Evolutionary conservation across 179 eudicot genomes (phyloP).

Genomic region (Pouteria campechiana): DNA sequence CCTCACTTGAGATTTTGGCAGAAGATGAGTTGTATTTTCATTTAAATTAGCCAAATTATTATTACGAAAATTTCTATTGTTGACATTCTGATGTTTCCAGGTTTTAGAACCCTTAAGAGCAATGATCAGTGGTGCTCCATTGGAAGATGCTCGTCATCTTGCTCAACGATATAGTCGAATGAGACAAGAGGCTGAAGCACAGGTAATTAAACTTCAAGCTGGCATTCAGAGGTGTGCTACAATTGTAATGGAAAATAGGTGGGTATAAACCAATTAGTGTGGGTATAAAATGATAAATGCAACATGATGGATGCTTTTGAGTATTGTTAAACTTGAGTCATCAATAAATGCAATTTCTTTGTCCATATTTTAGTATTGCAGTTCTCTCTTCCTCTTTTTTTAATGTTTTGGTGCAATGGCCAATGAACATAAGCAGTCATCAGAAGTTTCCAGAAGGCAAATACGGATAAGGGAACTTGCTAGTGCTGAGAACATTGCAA

Average conservation of each 20-base stretch:
- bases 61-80: too few species aligned
- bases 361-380: too few species aligned
- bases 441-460: slow-evolving; percentile 76
- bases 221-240: background rate
- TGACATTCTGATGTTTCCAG: slow-evolving; percentile 24
- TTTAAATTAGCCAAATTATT: too few species aligned
- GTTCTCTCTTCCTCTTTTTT: slow-evolving; percentile 6
- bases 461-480: slow-evolving; percentile 87
- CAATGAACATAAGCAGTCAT: slow-evolving; percentile 60
- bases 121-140: slow-evolving; percentile 62
- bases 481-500: slow-evolving; percentile 71
- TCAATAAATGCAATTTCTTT: too few species aligned
- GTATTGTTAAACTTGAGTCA: too few species aligned
- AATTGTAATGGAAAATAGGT: too few species aligned
- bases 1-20: too few species aligned
- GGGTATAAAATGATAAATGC: too few species aligned
- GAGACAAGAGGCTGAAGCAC: slow-evolving; percentile 97
- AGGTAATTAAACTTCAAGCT: slow-evolving; percentile 41
- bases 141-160: slow-evolving; percentile 98
- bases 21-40: too few species aligned
- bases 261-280: too few species aligned
- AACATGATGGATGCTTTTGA: too few species aligned
- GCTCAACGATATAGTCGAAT: slow-evolving; percentile 93
- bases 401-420: slow-evolving; percentile 2
- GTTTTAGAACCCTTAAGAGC: slow-evolving; percentile 83